A percentile compares a stretch with the other conserved stretches of the same genome.
Evolutionary conservation across 2,329 filamentous ascomycete genomes (phyloP).

Genomic region (Monilinia vaccinii-corymbosi): DNA sequence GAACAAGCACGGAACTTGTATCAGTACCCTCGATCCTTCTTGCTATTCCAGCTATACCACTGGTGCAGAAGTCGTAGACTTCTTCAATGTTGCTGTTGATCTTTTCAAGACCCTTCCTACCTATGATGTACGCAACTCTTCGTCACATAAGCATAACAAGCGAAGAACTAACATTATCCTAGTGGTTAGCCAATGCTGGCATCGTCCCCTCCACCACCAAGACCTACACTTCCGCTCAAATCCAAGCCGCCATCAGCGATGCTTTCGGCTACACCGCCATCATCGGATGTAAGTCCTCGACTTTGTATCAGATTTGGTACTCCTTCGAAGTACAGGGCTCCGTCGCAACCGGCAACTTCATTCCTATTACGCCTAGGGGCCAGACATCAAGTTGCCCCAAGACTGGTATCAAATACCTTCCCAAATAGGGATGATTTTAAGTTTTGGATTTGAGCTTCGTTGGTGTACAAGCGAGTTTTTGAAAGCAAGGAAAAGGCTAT

Average conservation of each 20-base stretch:
- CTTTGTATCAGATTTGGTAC: slow-evolving; percentile 45
- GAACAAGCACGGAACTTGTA: slow-evolving; percentile 66
- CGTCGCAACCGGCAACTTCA: slow-evolving; percentile 40
- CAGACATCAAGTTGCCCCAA: slow-evolving; percentile 40
- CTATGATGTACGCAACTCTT: slow-evolving; percentile 39
- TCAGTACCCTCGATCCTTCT: slow-evolving; percentile 55
- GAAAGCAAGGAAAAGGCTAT: neutral
- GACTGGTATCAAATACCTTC: slow-evolving; percentile 47
- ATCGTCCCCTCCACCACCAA: slow-evolving; percentile 39
- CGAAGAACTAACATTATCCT: neutral
- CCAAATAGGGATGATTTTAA: slow-evolving; percentile 30
- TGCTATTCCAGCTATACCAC: slow-evolving; percentile 47
- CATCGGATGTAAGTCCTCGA: slow-evolving; percentile 36
- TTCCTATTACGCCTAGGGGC: slow-evolving; percentile 29
- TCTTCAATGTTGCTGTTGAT: slow-evolving; percentile 28
- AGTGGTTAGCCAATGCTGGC: slow-evolving; percentile 51
- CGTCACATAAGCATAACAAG: neutral
- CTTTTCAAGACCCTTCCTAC: slow-evolving; percentile 55
- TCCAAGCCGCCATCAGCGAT: slow-evolving; percentile 35
- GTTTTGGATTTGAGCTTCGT: neutral
- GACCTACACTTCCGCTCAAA: slow-evolving; percentile 36
- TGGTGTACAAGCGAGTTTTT: no score
- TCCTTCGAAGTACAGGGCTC: slow-evolving; percentile 44
- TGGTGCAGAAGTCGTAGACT: slow-evolving; percentile 44
- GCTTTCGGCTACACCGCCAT: slow-evolving; percentile 38